Evolutionary conservation across 179 eudicot species (phyloP).

Genomic region (Beta macrorhiza): DNA sequence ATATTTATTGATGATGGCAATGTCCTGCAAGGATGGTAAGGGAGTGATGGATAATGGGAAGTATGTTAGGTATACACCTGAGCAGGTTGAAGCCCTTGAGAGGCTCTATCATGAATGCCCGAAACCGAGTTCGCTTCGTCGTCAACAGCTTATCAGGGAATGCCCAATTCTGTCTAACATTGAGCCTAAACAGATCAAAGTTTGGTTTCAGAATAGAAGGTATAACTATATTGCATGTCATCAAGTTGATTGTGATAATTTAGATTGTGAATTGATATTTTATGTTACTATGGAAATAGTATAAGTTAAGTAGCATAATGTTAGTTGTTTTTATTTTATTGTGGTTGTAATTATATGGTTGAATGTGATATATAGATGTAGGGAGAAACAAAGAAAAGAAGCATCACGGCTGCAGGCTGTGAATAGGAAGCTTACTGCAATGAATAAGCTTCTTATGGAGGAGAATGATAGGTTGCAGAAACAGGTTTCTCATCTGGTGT

Average conservation of each 20-base stretch:
- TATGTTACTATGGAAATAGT: too few species aligned
- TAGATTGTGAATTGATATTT: too few species aligned
- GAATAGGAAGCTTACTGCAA: conserved; percentile 85
- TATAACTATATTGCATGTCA: conserved; percentile 13
- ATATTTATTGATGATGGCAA: conserved; percentile 42
- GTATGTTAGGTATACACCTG: conserved; percentile 86
- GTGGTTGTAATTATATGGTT: conserved; percentile 9
- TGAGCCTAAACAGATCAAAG: conserved; percentile 60
- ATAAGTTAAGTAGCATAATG: neutral
- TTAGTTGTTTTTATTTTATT: neutral
- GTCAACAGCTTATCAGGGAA: conserved; percentile 95
- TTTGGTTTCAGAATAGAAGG: conserved; percentile 66
- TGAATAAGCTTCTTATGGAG: conserved; percentile 94
- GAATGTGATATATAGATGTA: conserved; percentile 56
- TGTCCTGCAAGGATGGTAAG: conserved; percentile 60
- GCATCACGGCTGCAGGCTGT: conserved; percentile 85
- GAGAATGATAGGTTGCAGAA: conserved; percentile 93
- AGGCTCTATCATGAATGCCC: conserved; percentile 89
- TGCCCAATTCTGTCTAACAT: conserved; percentile 91
- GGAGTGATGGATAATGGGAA: conserved; percentile 68
- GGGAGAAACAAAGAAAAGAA: conserved; percentile 94
- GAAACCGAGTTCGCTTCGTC: conserved; percentile 83
- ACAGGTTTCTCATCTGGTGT: conserved; percentile 85
- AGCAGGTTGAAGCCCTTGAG: conserved; percentile 94
- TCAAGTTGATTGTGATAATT: too few species aligned